Conservation (phyloP, 352 stramenopile genomes). For the Globisporangium cederbergense region DNA sequence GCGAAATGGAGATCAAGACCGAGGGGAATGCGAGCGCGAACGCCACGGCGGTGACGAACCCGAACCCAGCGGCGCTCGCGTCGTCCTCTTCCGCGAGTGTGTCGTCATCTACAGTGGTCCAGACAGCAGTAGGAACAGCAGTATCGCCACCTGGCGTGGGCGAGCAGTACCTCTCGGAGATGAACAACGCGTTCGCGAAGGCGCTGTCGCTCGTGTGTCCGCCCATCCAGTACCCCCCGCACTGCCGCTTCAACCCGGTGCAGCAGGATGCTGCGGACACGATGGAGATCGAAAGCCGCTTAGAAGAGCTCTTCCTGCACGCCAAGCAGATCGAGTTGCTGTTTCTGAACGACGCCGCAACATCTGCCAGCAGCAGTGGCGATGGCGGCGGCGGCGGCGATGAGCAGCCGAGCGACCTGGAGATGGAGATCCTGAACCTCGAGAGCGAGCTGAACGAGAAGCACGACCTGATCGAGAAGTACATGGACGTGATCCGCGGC, state of each 20-base stretch:
- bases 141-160: conserved; percentile 14
- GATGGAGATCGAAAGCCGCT: conserved; percentile 57
- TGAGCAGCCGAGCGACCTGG: conserved; percentile 50
- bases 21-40: conserved; percentile 11
- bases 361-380: background rate
- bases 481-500: conserved; percentile 73
- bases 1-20: conserved; percentile 17
- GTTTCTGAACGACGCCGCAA: conserved; percentile 47
- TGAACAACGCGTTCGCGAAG: conserved; percentile 76
- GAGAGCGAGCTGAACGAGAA: conserved; percentile 78
- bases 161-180: conserved; percentile 48
- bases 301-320: conserved; percentile 78
- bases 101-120: background rate
- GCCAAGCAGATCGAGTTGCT: conserved; percentile 81
- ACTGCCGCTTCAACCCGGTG: conserved; percentile 82
- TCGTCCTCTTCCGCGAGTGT: background rate
- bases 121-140: background rate
- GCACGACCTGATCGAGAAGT: conserved; percentile 85
- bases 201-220: conserved; percentile 72
- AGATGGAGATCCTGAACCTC: conserved; percentile 71
- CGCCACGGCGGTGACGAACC: conserved; percentile 13
- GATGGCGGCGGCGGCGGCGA: conserved; percentile 7
- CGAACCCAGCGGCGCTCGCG: conserved; percentile 6
- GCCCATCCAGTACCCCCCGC: conserved; percentile 79
- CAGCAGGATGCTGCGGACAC: conserved; percentile 77